Evolutionary conservation across 164 flowering plant genomes (phyloP).

Genomic region (Magnolia officinalis): DNA sequence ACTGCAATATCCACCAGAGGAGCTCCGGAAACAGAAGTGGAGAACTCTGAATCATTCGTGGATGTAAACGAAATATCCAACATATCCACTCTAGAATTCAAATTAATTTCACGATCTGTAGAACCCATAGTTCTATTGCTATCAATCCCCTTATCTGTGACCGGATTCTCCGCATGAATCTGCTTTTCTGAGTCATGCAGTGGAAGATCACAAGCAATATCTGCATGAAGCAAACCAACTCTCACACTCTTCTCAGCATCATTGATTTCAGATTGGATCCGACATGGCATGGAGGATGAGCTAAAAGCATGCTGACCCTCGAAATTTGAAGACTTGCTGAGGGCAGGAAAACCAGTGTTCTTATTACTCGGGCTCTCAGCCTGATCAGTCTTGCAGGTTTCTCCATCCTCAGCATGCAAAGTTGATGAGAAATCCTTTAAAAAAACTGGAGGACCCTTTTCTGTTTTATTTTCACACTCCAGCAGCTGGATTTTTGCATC

Average conservation of each 20-base stretch:
- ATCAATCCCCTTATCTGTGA: conserved; percentile 22
- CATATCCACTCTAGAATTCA: conserved; percentile 42
- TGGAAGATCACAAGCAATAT: conserved; percentile 47
- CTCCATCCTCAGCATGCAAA: conserved; percentile 25
- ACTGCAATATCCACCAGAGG: conserved; percentile 24
- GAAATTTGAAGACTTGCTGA: conserved; percentile 27
- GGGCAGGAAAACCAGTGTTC: conserved; percentile 60
- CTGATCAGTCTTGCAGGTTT: conserved; percentile 17
- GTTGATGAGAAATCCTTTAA: conserved; percentile 18
- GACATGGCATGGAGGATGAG: conserved; percentile 16
- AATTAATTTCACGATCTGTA: conserved; percentile 43
- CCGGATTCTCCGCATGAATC: conserved; percentile 14
- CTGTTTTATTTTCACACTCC: conserved; percentile 17
- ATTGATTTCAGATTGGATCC: conserved; percentile 5
- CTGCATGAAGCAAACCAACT: conserved; percentile 38
- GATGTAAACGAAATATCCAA: neutral
- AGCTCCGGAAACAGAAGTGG: conserved; percentile 23
- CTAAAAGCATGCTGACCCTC: conserved; percentile 26
- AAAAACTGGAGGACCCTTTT: conserved; percentile 17
- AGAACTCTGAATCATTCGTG: conserved; percentile 45
- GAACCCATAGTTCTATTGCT: conserved; percentile 1
- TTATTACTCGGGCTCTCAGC: conserved; percentile 30
- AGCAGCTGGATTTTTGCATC: conserved; percentile 7
- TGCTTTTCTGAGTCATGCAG: conserved; percentile 23
- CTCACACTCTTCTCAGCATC: conserved; percentile 22